Conservation (phyloP, 768 basidiomycete genomes). For the Russula ochroleuca region DNA sequence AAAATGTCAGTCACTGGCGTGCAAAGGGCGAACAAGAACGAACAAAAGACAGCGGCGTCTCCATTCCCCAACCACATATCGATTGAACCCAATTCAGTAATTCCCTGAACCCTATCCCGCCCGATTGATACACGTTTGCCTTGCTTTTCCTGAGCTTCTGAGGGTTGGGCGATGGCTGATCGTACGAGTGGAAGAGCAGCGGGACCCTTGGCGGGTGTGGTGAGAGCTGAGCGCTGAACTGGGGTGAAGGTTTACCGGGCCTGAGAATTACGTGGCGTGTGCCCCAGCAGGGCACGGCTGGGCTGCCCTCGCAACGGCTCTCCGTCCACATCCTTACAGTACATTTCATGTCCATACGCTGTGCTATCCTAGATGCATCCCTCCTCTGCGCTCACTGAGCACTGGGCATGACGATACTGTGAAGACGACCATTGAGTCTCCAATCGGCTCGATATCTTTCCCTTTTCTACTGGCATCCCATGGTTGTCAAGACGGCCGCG, state of each 20-base stretch:
- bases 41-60: background rate
- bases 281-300: background rate
- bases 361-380: background rate
- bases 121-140: background rate
- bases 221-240: no score
- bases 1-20: background rate
- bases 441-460: background rate
- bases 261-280: background rate
- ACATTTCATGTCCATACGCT: background rate
- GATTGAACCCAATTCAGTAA: background rate
- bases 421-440: background rate
- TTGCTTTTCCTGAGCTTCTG: background rate
- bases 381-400: background rate
- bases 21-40: slow-evolving; percentile 9
- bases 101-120: background rate
- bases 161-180: background rate
- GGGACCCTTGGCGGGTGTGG: background rate
- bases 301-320: background rate
- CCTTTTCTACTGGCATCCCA: background rate
- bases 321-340: background rate
- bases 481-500: background rate
- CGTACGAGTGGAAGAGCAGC: background rate
- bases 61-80: background rate
- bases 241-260: no score
- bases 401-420: background rate